phyloP scores from a whole-genome alignment of 2,329 filamentous ascomycete species.

The Dryadomyces quercivorus region DNA sequence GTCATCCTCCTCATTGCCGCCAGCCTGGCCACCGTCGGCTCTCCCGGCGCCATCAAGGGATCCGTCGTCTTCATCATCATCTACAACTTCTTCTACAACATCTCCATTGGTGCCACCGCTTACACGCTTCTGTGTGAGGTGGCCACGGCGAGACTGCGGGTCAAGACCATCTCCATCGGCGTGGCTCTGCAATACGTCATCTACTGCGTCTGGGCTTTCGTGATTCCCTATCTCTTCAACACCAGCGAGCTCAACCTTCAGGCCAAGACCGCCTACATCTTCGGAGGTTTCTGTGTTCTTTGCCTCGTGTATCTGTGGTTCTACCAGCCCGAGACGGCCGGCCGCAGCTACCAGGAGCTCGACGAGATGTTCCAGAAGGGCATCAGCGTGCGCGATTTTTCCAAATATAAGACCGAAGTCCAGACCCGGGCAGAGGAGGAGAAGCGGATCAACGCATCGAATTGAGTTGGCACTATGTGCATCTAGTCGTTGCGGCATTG shows the following conservation, averaged over 20 bases:
- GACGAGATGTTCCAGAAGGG: constrained; percentile 26
- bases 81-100: constrained; percentile 22
- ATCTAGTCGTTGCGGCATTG: too few species aligned
- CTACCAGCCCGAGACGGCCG: constrained; percentile 31
- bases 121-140: constrained; percentile 24
- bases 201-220: constrained; percentile 9
- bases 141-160: constrained; percentile 20
- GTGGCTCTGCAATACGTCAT: constrained; percentile 19
- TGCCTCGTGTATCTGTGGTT: constrained; percentile 26
- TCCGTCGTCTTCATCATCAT: constrained; percentile 16
- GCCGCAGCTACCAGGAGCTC: constrained; percentile 34
- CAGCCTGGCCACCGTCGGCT: constrained; percentile 18
- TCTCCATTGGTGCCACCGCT: constrained; percentile 24
- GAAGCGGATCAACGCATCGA: background rate
- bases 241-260: constrained; percentile 17
- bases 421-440: background rate
- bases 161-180: constrained; percentile 26
- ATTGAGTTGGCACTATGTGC: too few species aligned
- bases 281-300: constrained; percentile 18
- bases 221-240: constrained; percentile 13
- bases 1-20: constrained; percentile 27
- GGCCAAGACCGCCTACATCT: constrained; percentile 24
- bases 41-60: constrained; percentile 4
- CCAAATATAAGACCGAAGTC: constrained; percentile 2
- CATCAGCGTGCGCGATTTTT: constrained; percentile 12